These are phyloP conservation scores for Polychytrium aggregatum DNA, from an alignment of 192 early-diverging fungal species.

Conservation along the genomic window DNA sequence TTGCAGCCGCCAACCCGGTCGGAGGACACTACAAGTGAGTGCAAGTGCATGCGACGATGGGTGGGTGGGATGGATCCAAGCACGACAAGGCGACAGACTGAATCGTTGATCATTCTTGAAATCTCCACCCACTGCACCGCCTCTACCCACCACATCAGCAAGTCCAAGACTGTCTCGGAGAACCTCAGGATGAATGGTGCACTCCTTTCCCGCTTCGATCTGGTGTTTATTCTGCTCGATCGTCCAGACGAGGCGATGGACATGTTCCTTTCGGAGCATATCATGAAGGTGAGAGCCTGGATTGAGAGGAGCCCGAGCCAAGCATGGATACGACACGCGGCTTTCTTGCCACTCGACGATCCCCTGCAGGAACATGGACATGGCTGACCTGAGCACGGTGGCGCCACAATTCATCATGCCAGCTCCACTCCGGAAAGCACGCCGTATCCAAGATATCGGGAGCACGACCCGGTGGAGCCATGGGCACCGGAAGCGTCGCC, in stretches of 20 bases:
- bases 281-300: constrained; percentile 50
- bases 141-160: constrained; percentile 32
- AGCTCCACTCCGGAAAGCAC: neutral
- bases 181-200: constrained; percentile 68
- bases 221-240: constrained; percentile 75
- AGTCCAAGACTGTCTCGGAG: constrained; percentile 68
- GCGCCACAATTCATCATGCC: constrained; percentile 3
- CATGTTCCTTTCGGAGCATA: constrained; percentile 64
- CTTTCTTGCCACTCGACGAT: too few relatives aligned
- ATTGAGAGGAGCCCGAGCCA: too few relatives aligned
- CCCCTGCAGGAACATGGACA: too few relatives aligned
- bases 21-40: constrained; percentile 72
- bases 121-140: too few relatives aligned
- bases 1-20: constrained; percentile 75
- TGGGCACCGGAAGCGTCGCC: too few relatives aligned
- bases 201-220: constrained; percentile 68
- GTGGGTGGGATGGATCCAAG: neutral
- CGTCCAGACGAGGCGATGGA: constrained; percentile 71
- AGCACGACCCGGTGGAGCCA: too few relatives aligned
- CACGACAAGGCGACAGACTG: neutral
- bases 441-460: too few relatives aligned
- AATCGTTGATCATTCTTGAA: too few relatives aligned
- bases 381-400: too few relatives aligned
- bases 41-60: too few relatives aligned
- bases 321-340: too few relatives aligned